A percentile compares a stretch with the other conserved stretches of the same genome.
Evolutionary conservation across 164 flowering plant genomes (phyloP).

Genomic region (Buxus sempervirens): DNA sequence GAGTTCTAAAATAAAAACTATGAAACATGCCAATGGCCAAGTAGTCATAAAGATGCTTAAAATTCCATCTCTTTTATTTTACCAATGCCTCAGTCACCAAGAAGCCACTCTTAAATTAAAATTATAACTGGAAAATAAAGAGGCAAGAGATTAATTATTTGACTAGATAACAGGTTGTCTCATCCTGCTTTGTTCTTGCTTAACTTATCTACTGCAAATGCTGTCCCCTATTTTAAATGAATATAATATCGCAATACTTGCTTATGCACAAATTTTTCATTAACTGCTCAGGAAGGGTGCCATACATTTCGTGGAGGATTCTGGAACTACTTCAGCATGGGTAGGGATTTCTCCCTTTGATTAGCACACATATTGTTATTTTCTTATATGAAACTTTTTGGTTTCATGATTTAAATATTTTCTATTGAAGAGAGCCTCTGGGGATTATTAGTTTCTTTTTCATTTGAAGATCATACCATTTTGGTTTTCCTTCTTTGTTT

Average conservation of each 20-base stretch:
- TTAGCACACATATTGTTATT: too few relatives aligned
- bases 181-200: constrained; percentile 3
- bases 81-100: background rate
- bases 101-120: background rate
- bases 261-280: background rate
- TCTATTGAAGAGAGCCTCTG: background rate
- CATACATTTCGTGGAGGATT: constrained; percentile 93
- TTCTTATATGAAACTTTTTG: background rate
- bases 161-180: background rate
- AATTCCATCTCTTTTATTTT: background rate
- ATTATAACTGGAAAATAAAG: background rate
- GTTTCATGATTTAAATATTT: background rate
- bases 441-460: background rate
- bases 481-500: background rate
- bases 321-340: constrained; percentile 99
- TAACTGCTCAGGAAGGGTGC: constrained; percentile 61
- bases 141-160: background rate
- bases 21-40: background rate
- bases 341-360: constrained; percentile 38
- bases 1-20: background rate
- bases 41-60: background rate
- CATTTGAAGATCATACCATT: background rate
- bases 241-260: background rate
- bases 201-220: background rate
- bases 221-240: constrained; percentile 3